Evolutionary conservation across 257 asterid species (phyloP), one percentile per base, ranked within the genome.

Genomic region (Nicotiana paniculata): DNA sequence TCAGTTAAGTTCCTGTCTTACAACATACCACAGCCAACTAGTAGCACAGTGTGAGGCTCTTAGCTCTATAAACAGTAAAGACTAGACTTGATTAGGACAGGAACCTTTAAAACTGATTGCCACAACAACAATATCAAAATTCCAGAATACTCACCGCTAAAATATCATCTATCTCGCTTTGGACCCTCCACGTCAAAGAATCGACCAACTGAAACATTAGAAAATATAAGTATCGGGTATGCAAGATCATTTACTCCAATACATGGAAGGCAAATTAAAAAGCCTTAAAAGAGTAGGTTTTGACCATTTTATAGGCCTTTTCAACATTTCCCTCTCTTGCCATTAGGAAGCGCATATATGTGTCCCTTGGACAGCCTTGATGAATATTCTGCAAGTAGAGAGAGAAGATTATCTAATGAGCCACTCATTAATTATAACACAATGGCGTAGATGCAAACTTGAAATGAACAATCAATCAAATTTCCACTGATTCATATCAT

Each of bases 301-400:
- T 83, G 68, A 92, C 97, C 97, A 92, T 92, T 86, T 90, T 85
- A 88, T 87, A 84, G 80, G 95, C 95, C 82, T 89, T 91, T 5
- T 79, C n/a, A 81, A 92, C 93, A 68, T 90, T 88, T 77, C 95
- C 95, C 67, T 92, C 95, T 77, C 97, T 89, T 18, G 95, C 97
- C 85, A 85, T 90, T 84, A 92, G 86, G 84, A 91, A 92, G 62
- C 95, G 93, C 72, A 86, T 81, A 82, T 86, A 88, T 46, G 93
- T 72, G 68, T 92, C 97, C 15, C 72, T 86, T 83, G 95, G 95
- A 87, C 82, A 80, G 48, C 94, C 95, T 85, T 91, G 93, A 85
- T 92, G 97, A 24, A 91, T 66, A 85, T 90, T 89, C 97, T 92
- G 92, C 86, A 86, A 76, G 72, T 57, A 21, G 67, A 81, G 84